Conservation (phyloP, 2,329 filamentous ascomycete species). For the Hymenoscyphus linearis region DNA sequence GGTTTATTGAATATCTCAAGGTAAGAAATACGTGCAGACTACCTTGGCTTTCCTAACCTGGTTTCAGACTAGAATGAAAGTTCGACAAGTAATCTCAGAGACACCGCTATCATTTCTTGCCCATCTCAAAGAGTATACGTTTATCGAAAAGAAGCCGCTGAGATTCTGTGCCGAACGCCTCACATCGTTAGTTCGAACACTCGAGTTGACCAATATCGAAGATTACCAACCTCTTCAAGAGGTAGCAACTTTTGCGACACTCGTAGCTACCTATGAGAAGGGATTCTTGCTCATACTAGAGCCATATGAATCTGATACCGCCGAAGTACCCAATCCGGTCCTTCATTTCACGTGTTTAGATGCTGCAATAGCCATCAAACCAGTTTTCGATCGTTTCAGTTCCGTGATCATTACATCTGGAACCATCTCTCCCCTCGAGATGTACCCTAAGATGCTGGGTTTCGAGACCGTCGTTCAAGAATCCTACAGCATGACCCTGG, state of each 20-base stretch:
- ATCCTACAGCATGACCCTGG: constrained; percentile 95
- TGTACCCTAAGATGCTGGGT: constrained; percentile 98
- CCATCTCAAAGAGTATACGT: constrained; percentile 91
- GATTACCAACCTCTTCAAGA: constrained; percentile 96
- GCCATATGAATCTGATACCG: constrained; percentile 91
- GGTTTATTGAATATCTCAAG: constrained; percentile 96
- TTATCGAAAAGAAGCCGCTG: constrained; percentile 93
- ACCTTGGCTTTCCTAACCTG: constrained; percentile 6
- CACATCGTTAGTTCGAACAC: constrained; percentile 87
- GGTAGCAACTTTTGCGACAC: constrained; percentile 93
- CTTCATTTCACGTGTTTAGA: constrained; percentile 95
- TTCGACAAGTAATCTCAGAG: constrained; percentile 93
- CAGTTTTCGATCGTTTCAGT: constrained; percentile 94
- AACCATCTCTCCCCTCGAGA: constrained; percentile 93
- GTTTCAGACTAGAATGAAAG: constrained; percentile 88
- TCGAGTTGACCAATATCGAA: constrained; percentile 96
- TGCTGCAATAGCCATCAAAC: constrained; percentile 95
- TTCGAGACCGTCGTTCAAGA: constrained; percentile 92
- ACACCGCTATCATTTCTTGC: constrained; percentile 90
- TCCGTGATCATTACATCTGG: constrained; percentile 98
- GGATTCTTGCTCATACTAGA: constrained; percentile 96
- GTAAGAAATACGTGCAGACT: constrained; percentile 30
- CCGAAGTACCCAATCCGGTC: constrained; percentile 93
- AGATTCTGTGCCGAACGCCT: constrained; percentile 92
- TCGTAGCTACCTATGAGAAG: constrained; percentile 94